Conservation (phyloP, 2,329 filamentous ascomycete species). For the Diatrype stigma region DNA sequence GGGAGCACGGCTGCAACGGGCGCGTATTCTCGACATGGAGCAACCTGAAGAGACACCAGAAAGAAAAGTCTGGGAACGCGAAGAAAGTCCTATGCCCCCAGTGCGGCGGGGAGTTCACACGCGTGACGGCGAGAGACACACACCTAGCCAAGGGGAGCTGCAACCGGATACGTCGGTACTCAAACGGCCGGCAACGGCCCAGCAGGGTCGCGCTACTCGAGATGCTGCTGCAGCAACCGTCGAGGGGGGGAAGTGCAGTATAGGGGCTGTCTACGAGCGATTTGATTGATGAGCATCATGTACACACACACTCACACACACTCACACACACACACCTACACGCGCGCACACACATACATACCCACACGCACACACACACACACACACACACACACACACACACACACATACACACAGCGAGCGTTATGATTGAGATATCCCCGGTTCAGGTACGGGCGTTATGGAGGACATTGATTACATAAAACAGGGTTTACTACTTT, state of each 20-base stretch:
- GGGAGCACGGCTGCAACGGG: conserved; percentile 25
- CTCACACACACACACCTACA: not conserved
- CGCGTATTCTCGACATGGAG: conserved; percentile 24
- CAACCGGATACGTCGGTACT: conserved; percentile 25
- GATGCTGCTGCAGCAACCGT: not conserved
- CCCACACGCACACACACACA: not conserved
- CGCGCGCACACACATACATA: not conserved
- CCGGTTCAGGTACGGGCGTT: not conserved
- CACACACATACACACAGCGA: not conserved
- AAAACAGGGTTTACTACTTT: not conserved
- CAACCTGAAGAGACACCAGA: conserved; percentile 24
- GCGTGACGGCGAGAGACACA: conserved; percentile 23
- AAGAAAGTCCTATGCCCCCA: conserved; percentile 22
- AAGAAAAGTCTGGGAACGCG: conserved; percentile 21
- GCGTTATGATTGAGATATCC: not conserved
- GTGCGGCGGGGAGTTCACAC: conserved; percentile 23
- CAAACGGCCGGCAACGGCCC: conserved; percentile 23
- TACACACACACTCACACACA: not conserved
- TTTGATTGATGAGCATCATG: not conserved
- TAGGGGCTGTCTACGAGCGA: too few species aligned
- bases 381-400: too few species aligned
- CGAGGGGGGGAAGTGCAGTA: not conserved
- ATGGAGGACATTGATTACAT: not conserved
- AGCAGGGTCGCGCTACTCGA: conserved; percentile 21
- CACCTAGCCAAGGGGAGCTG: conserved; percentile 25